These are phyloP conservation scores for Mycena haematopus DNA, from an alignment of 768 basidiomycete genomes.

Conservation along the genomic window DNA sequence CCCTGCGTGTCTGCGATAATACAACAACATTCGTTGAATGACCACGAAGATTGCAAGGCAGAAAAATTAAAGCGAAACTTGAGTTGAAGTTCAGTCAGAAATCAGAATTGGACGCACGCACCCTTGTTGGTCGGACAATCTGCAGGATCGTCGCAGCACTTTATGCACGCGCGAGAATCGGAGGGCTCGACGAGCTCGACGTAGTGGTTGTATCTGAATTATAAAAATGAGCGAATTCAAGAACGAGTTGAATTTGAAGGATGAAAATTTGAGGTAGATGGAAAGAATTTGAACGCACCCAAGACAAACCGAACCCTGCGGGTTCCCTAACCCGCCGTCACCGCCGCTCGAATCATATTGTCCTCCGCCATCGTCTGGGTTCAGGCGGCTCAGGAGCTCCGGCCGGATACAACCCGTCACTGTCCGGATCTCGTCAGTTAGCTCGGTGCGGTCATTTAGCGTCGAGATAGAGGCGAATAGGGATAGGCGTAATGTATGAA, in stretches of 20 bases:
- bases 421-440: background rate
- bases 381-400: slow-evolving; percentile 47
- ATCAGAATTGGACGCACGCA: slow-evolving; percentile 27
- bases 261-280: too few relatives aligned
- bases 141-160: slow-evolving; percentile 59
- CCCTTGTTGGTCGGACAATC: slow-evolving; percentile 62
- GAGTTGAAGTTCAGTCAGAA: too few relatives aligned
- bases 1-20: slow-evolving; percentile 50
- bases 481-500: too few relatives aligned
- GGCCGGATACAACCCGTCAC: slow-evolving; percentile 66
- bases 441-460: too few relatives aligned
- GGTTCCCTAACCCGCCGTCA: slow-evolving; percentile 55
- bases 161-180: slow-evolving; percentile 59
- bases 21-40: background rate
- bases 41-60: too few relatives aligned
- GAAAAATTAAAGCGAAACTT: background rate
- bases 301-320: slow-evolving; percentile 54
- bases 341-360: slow-evolving; percentile 69
- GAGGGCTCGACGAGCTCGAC: slow-evolving; percentile 64
- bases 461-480: background rate
- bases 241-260: too few relatives aligned
- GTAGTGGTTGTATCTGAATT: slow-evolving; percentile 59
- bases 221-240: too few relatives aligned
- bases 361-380: slow-evolving; percentile 56
- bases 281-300: slow-evolving; percentile 53